These are phyloP conservation scores for Magnaporthiopsis incrustans DNA, from an alignment of 2,329 filamentous ascomycete genomes.

Conservation along the genomic window DNA sequence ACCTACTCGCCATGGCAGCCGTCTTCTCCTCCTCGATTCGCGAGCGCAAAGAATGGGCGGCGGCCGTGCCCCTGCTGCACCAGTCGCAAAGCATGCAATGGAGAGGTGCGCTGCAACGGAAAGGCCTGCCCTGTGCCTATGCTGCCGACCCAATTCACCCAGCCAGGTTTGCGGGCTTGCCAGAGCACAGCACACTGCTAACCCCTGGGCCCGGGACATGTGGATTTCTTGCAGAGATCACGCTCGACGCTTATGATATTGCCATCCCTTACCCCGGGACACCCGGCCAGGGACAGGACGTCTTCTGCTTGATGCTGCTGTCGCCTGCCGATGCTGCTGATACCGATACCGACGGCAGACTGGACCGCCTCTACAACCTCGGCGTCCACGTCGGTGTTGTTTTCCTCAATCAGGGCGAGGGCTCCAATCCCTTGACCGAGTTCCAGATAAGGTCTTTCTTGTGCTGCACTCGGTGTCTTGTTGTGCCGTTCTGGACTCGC, in stretches of 20 bases:
- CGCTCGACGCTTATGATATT: conserved; percentile 36
- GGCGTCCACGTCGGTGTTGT: conserved; percentile 31
- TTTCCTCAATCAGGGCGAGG: conserved; percentile 28
- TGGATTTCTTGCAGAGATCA: conserved; percentile 27
- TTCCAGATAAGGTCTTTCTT: conserved; percentile 31
- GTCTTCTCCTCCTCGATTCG: conserved; percentile 33
- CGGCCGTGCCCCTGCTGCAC: conserved; percentile 21
- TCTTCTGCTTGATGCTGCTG: conserved; percentile 33
- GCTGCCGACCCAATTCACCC: background rate
- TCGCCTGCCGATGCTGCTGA: conserved; percentile 27
- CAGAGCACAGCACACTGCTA: background rate
- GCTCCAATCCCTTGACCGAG: conserved; percentile 23
- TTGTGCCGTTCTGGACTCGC: background rate
- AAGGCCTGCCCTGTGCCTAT: background rate
- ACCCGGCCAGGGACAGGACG: conserved; percentile 10
- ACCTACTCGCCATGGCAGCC: conserved; percentile 1
- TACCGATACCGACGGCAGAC: conserved; percentile 21
- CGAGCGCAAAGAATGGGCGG: conserved; percentile 27
- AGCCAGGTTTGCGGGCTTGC: background rate
- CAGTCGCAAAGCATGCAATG: background rate
- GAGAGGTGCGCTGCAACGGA: background rate
- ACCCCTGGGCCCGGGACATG: background rate
- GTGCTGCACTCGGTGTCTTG: no score
- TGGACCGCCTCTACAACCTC: conserved; percentile 33
- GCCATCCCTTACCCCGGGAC: conserved; percentile 26